These are phyloP conservation scores for Coccomyxa sp. DNA, from an alignment of 139 green algal genomes.

Conservation along the genomic window DNA sequence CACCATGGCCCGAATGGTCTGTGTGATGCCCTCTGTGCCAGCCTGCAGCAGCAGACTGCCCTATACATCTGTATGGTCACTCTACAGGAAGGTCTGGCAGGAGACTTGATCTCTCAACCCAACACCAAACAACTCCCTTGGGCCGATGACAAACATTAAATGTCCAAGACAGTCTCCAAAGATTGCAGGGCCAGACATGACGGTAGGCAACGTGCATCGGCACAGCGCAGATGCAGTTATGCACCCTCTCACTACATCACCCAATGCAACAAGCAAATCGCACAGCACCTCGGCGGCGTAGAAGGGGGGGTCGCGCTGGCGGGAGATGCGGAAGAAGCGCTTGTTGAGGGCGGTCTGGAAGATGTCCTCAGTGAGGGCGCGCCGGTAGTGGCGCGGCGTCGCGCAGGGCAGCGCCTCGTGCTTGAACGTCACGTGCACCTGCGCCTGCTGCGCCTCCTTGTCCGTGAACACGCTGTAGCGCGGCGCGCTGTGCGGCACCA, in stretches of 20 bases:
- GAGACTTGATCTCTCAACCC: not conserved
- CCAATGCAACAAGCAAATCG: not conserved
- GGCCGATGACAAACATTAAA: not conserved
- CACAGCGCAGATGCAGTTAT: not conserved
- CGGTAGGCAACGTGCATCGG: not conserved
- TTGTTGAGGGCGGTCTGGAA: conserved; percentile 67
- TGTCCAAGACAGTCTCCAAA: not conserved
- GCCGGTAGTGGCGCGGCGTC: conserved; percentile 52
- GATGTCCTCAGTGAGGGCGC: conserved; percentile 45
- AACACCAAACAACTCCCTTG: not conserved
- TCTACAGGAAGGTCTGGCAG: not conserved
- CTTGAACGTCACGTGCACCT: conserved; percentile 66
- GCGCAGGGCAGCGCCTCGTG: conserved; percentile 16
- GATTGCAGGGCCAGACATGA: not conserved
- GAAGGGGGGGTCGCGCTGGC: conserved; percentile 59
- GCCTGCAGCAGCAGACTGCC: not conserved
- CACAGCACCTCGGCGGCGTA: conserved; percentile 31
- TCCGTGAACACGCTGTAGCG: conserved; percentile 47
- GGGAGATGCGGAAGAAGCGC: conserved; percentile 69
- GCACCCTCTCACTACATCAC: not conserved
- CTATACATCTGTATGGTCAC: not conserved
- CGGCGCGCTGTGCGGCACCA: conserved; percentile 26
- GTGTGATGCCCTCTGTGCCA: conserved; percentile 33
- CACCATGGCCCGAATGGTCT: conserved; percentile 35
- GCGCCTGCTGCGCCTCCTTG: conserved; percentile 44